A percentile compares a stretch with the other conserved stretches of the same genome.
These are phyloP conservation scores for Papilionanthe hybrid DNA, from an alignment of 116 monocot genomes.

Conservation along the genomic window DNA sequence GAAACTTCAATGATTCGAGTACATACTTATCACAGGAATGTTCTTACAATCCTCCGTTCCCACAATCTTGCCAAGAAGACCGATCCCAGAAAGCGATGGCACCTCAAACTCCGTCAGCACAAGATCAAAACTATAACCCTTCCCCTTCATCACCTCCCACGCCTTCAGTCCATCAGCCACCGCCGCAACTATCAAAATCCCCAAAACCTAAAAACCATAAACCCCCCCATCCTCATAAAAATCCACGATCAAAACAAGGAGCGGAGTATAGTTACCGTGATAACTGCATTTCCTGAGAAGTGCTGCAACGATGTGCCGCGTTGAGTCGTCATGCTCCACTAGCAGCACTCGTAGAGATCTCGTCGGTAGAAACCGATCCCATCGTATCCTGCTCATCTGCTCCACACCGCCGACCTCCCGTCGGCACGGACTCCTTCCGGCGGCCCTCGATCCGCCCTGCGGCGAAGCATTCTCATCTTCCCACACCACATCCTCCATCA, in stretches of 20 bases:
- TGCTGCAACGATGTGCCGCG: slow-evolving; percentile 34
- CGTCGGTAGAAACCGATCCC: slow-evolving; percentile 38
- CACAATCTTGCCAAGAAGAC: slow-evolving; percentile 54
- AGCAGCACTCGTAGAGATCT: slow-evolving; percentile 36
- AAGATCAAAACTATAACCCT: slow-evolving; percentile 56
- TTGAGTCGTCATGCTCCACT: slow-evolving; percentile 46
- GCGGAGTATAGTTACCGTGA: slow-evolving; percentile 12
- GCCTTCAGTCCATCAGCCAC: slow-evolving; percentile 87
- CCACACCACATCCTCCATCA: background rate
- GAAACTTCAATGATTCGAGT: background rate
- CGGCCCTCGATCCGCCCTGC: too few relatives aligned
- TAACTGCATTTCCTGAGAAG: slow-evolving; percentile 44
- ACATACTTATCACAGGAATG: slow-evolving; percentile 86
- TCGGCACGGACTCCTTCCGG: background rate
- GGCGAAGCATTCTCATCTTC: background rate
- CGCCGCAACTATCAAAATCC: slow-evolving; percentile 42
- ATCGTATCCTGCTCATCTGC: slow-evolving; percentile 16
- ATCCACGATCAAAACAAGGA: background rate
- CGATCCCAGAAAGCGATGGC: slow-evolving; percentile 76
- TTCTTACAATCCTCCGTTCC: slow-evolving; percentile 56
- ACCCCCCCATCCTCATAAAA: background rate
- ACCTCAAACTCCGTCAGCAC: slow-evolving; percentile 78
- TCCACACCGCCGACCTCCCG: background rate
- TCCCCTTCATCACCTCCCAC: slow-evolving; percentile 76
- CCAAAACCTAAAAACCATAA: background rate